These are phyloP conservation scores for Pichia norvegensis DNA, from an alignment of 1,139 yeast species.

Conservation along the genomic window DNA sequence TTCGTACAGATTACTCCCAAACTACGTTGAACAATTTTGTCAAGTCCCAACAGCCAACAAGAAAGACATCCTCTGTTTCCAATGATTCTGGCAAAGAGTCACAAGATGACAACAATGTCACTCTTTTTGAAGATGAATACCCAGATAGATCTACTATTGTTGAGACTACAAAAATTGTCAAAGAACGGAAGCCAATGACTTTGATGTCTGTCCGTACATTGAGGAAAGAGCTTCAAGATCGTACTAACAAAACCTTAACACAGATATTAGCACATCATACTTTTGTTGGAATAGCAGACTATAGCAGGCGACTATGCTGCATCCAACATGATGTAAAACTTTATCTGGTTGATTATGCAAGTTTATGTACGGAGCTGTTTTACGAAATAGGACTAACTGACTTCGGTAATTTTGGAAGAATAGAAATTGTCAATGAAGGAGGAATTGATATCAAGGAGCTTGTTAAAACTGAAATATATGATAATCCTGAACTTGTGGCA, in stretches of 20 bases:
- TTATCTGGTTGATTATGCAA: conserved; percentile 73
- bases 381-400: conserved; percentile 75
- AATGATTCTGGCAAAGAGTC: neutral
- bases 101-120: neutral
- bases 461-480: conserved; percentile 19
- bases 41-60: conserved; percentile 4
- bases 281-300: conserved; percentile 80
- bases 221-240: conserved; percentile 40
- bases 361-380: conserved; percentile 59
- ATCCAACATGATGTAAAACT: conserved; percentile 76
- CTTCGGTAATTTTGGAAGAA: conserved; percentile 74
- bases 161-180: conserved; percentile 9
- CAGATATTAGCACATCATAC: conserved; percentile 61
- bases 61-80: neutral
- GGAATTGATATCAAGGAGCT: conserved; percentile 25
- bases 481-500: conserved; percentile 15
- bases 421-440: conserved; percentile 33
- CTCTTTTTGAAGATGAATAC: neutral
- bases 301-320: conserved; percentile 59
- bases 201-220: conserved; percentile 55
- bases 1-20: conserved; percentile 70
- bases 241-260: conserved; percentile 49
- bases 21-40: conserved; percentile 30
- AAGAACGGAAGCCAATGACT: conserved; percentile 31
- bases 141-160: conserved; percentile 20